Conservation (phyloP, 495 filamentous ascomycete species). For the Oleoguttula mirabilis region DNA sequence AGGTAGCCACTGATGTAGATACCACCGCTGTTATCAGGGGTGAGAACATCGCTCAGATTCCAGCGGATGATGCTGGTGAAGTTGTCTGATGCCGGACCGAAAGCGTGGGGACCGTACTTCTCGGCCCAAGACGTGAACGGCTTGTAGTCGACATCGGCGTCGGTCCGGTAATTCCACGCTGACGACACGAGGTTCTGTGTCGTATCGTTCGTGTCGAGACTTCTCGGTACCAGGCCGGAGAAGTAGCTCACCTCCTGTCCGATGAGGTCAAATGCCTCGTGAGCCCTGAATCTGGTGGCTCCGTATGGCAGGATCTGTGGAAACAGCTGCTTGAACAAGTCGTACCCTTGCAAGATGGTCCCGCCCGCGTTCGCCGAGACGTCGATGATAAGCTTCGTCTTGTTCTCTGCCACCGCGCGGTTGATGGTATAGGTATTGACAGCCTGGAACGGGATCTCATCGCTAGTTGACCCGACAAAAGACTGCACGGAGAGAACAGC, state of each 20-base stretch:
- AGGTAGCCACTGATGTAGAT: conserved; percentile 28
- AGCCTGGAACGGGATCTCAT: conserved; percentile 29
- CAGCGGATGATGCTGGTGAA: conserved; percentile 16
- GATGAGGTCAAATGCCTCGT: conserved; percentile 34
- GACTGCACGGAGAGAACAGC: conserved; percentile 32
- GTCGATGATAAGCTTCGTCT: conserved; percentile 30
- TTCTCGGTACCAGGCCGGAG: conserved; percentile 9
- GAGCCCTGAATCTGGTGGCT: conserved; percentile 34
- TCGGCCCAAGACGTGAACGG: conserved; percentile 14
- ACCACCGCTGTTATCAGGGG: conserved; percentile 20
- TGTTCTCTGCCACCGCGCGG: conserved; percentile 26
- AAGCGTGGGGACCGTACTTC: conserved; percentile 13
- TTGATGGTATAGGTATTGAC: conserved; percentile 31
- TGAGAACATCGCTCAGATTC: conserved; percentile 17
- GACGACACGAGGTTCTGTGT: conserved; percentile 6
- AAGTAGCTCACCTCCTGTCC: conserved; percentile 33
- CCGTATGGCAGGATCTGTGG: conserved; percentile 35
- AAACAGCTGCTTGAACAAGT: conserved; percentile 36
- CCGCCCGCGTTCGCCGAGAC: conserved; percentile 28
- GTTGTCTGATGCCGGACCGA: conserved; percentile 7
- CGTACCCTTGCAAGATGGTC: conserved; percentile 34
- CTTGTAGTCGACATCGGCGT: conserved; percentile 15
- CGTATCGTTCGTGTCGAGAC: conserved; percentile 6
- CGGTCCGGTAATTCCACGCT: conserved; percentile 15
- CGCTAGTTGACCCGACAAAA: conserved; percentile 13